Evolutionary conservation across 2,329 filamentous ascomycete species (phyloP), one percentile per base, ranked within the genome.

Genomic region (Hypocrella siamensis): DNA sequence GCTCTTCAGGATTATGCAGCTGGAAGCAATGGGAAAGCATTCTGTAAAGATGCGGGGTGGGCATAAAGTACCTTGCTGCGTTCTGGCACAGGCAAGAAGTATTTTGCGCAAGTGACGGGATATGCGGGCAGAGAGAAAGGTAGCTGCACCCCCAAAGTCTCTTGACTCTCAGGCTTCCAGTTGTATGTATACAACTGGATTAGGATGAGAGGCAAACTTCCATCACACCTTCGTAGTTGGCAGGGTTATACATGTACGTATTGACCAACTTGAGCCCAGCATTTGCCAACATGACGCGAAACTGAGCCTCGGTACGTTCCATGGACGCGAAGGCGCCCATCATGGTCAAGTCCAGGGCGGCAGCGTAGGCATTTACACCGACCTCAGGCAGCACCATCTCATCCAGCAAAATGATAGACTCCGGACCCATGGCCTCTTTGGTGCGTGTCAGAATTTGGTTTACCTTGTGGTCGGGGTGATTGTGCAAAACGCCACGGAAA

Each of bases 301-400:
- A 44, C 27, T 44, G 33, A 17, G 28, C 31, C 25, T 43, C 42
- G 4, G 40, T 35, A 4, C 42, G 31, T 30, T 44, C 42, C 12
- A 33, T 27, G 14, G 35, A 26, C 8, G 40, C 35, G 31, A 42
- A 40, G 4, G 40, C 28, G 4, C 33, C 31, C 28, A 44, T 31
- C 40, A 44, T 41, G 4, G 38, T 36, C 30, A 42, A 19, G 12
- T 41, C 41, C 8, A 41, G 31, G 10, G 37, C 21, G 2, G 39
- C 32, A 3, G 37, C 34, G 17, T 35, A 28, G 19, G 28, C 36
- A 3, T 15, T 15, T 7, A 27, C 25, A 15, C 36, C 35, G 2
- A 24, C 35, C 5, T 35, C 34, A 1, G 40, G 38, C 4, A 39
- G 14, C 5, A 39, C 32, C 18, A 35, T 42, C 30, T 43, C 40